A percentile compares a stretch with the other conserved stretches of the same genome.
phyloP scores from a whole-genome alignment of 176 grass and related monocot genomes.

The Juncus effusus region DNA sequence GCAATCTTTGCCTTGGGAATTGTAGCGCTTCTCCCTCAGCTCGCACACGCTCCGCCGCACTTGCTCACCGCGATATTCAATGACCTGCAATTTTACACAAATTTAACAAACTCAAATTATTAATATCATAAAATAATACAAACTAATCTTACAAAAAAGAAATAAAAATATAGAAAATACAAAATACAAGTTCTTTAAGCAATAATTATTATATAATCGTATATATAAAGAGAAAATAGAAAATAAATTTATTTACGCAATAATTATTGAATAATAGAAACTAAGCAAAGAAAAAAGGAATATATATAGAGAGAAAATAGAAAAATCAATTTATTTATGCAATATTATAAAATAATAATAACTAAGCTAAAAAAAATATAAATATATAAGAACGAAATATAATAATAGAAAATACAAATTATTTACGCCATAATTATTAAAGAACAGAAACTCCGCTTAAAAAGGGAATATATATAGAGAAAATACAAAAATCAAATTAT shows the following conservation, averaged over 20 bases:
- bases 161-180: too few relatives aligned
- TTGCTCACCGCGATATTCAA: conserved; percentile 91
- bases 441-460: too few relatives aligned
- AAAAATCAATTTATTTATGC: not conserved
- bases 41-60: conserved; percentile 80
- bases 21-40: conserved; percentile 83
- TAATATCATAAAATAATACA: too few relatives aligned
- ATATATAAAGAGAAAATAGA: too few relatives aligned
- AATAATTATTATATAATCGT: too few relatives aligned
- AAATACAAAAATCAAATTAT: too few relatives aligned
- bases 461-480: too few relatives aligned
- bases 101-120: not conserved
- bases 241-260: not conserved
- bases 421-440: not conserved
- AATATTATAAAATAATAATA: not conserved
- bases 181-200: too few relatives aligned
- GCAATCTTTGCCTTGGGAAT: conserved; percentile 72
- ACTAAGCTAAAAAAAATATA: not conserved
- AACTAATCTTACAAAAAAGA: too few relatives aligned
- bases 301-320: not conserved
- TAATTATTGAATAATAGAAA: not conserved
- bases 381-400: not conserved
- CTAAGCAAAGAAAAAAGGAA: too few relatives aligned
- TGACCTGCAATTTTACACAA: conserved; percentile 40
- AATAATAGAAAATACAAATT: too few relatives aligned